A percentile compares a stretch with the other conserved stretches of the same genome.
Conservation (phyloP, 1,284 basidiomycete genomes). For the Ustilago curta region DNA sequence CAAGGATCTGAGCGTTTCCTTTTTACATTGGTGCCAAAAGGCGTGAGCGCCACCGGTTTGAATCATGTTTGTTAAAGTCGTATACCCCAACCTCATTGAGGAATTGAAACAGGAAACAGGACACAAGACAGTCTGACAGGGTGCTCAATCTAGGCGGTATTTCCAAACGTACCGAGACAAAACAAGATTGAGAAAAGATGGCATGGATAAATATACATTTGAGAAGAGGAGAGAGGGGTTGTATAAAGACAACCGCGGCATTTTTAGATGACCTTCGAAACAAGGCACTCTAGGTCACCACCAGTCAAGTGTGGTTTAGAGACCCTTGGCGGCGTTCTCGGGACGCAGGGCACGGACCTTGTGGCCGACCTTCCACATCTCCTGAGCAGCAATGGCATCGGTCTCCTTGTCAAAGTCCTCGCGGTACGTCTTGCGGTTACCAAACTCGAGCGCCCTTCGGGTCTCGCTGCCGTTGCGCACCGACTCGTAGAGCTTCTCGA, state of each 20-base stretch:
- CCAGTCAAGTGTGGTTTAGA: constrained; percentile 16
- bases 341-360: constrained; percentile 66
- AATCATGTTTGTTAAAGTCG: not conserved
- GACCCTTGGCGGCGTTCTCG: constrained; percentile 56
- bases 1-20: constrained; percentile 26
- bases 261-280: too few species aligned
- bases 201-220: constrained; percentile 8
- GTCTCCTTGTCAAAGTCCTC: constrained; percentile 93
- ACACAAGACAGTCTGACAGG: not conserved
- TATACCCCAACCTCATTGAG: not conserved
- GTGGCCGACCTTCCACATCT: constrained; percentile 79
- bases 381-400: constrained; percentile 93
- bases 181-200: not conserved
- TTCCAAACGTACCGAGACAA: constrained; percentile 1
- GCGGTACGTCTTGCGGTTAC: constrained; percentile 90
- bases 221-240: not conserved
- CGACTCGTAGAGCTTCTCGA: constrained; percentile 93
- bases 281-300: too few species aligned
- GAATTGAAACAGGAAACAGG: not conserved
- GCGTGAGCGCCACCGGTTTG: not conserved
- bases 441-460: constrained; percentile 95
- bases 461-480: constrained; percentile 96
- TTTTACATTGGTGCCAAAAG: constrained; percentile 37
- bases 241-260: too few species aligned
- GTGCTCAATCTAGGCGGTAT: constrained; percentile 1